Base-by-base conservation (phyloP, 257 asterid species). In the Nicotiana tabacum region DNA sequence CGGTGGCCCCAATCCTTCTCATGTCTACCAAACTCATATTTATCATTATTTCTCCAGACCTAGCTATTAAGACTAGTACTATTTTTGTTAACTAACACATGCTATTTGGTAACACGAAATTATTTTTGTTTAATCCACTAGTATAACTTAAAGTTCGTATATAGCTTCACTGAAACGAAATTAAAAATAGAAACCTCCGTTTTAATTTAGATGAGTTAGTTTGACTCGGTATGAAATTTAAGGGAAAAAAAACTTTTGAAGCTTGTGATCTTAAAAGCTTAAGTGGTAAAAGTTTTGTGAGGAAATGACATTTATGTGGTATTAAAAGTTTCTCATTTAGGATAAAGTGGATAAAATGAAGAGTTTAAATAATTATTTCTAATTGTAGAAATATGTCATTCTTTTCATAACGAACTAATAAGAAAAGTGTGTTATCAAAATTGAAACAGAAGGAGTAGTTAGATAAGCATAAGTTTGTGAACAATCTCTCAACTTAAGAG, bases 1-100 rank as follows among this genome's bases (percentile, higher is more conserved):
- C 27, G 10, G 24, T 76, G 80, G 80, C 64, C 76, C 76, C 83
- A 62, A 80, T 51, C 62, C 78, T 1, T 24, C 58, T 84, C 79
- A 1, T 66, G 57, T 80, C 39, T 64, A 61, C n/a, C 77, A 24
- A 64, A 74, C 43, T 48, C 80, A 27, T 74, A 74, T 15, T 48
- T 51, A 48, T 48, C 43, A 74, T 48, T 27, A 0, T 15, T 30
- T 30, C 3, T 21, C 29, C 16, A 11, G 51, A 43, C 78, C 62
- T 15, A 17, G n/a, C 10, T 74, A 27, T 74, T 24, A 74, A 29
- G n/a, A 62, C 33, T 69, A 37, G 58, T 43, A 43, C 51, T 43
- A 12, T 21, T 29, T 0, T 70, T 70, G 11, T 39, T 21, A 21
- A 43, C 58, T 70, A 70, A 70, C 35, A 39, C n/a, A 39, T 70